Evolutionary conservation across 139 green algal genomes (phyloP).

Genomic region (Chlorella sp.): DNA sequence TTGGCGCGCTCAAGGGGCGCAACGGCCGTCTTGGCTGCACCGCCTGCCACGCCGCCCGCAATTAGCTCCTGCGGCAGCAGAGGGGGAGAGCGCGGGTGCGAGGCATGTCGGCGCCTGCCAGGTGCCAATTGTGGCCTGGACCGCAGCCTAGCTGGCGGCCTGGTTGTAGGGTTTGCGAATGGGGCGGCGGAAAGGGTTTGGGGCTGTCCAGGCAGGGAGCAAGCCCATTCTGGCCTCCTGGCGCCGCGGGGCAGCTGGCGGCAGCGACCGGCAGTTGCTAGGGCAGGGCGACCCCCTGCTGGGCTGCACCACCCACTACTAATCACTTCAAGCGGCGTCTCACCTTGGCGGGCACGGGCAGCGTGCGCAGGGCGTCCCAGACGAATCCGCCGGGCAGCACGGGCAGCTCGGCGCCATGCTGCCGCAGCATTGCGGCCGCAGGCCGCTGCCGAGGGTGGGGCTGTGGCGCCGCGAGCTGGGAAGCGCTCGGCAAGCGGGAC

Average conservation of each 20-base stretch:
- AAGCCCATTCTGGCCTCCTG: too few species aligned
- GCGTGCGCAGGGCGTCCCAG: not conserved
- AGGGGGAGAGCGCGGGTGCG: not conserved
- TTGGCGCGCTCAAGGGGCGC: slow-evolving; percentile 90
- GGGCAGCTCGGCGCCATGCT: not conserved
- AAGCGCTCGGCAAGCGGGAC: too few species aligned
- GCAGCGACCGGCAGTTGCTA: not conserved
- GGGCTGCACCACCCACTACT: not conserved
- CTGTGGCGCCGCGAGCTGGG: too few species aligned
- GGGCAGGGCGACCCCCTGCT: not conserved
- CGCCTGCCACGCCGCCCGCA: slow-evolving; percentile 82
- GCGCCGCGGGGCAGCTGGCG: too few species aligned
- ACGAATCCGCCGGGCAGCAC: not conserved
- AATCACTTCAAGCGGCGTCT: not conserved
- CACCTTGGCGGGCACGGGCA: slow-evolving; percentile 10
- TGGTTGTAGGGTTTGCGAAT: too few species aligned
- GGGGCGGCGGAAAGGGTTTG: too few species aligned
- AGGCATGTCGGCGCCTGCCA: not conserved
- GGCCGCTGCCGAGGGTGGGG: not conserved
- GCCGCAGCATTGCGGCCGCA: not conserved
- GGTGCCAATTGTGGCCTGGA: too few species aligned
- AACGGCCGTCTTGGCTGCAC: slow-evolving; percentile 79
- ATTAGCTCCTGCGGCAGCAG: slow-evolving; percentile 76
- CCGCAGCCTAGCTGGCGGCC: not conserved
- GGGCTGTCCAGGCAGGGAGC: too few species aligned